Conservation (phyloP, 2,329 filamentous ascomycete genomes). For the Akanthomyces uredinophilus region DNA sequence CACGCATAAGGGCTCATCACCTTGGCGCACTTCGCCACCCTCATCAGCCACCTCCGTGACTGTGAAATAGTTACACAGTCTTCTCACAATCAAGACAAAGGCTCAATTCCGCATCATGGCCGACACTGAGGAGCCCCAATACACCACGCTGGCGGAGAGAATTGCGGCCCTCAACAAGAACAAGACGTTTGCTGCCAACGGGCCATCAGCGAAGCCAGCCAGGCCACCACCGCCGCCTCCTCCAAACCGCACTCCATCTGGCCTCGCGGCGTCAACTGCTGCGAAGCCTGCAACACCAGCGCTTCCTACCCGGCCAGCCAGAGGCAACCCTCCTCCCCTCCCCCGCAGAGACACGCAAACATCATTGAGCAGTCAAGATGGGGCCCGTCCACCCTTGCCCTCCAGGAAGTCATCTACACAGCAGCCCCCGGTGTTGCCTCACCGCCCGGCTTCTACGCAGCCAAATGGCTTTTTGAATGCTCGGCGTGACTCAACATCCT, state of each 20-base stretch:
- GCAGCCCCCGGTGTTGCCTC: slow-evolving; percentile 44
- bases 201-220: slow-evolving; percentile 29
- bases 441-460: slow-evolving; percentile 44
- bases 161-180: slow-evolving; percentile 60
- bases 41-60: neutral
- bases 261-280: slow-evolving; percentile 24
- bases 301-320: slow-evolving; percentile 34
- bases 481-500: slow-evolving; percentile 53
- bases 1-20: neutral
- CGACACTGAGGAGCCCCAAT: slow-evolving; percentile 57
- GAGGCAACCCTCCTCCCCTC: slow-evolving; percentile 29
- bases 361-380: slow-evolving; percentile 14
- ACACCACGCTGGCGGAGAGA: slow-evolving; percentile 55
- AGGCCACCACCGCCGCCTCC: slow-evolving; percentile 34
- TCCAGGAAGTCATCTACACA: slow-evolving; percentile 25
- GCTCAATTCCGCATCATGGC: slow-evolving; percentile 40
- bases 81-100: neutral
- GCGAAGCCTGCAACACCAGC: slow-evolving; percentile 28
- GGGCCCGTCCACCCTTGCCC: slow-evolving; percentile 34
- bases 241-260: slow-evolving; percentile 32
- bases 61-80: neutral
- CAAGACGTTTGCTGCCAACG: slow-evolving; percentile 47
- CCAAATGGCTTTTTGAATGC: slow-evolving; percentile 29
- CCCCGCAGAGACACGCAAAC: slow-evolving; percentile 27
- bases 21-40: slow-evolving; percentile 6